A percentile compares a stretch with the other conserved stretches of the same genome.
Conservation (phyloP, 1,139 yeast species). For the Pneumocystis wakefieldiae region DNA sequence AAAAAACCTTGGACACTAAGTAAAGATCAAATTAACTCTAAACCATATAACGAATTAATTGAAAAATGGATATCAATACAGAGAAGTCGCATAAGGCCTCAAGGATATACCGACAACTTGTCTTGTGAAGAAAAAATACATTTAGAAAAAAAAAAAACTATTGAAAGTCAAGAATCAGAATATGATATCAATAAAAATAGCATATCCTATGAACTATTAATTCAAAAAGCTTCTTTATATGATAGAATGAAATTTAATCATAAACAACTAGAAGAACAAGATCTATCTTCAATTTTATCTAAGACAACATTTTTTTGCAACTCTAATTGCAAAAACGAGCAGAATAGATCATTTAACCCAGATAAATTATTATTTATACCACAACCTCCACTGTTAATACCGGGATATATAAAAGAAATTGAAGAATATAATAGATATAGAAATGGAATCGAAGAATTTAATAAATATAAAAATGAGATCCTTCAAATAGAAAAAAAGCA, state of each 20-base stretch:
- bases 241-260: slow-evolving; percentile 8
- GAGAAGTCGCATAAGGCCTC: slow-evolving; percentile 20
- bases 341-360: slow-evolving; percentile 18
- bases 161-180: background rate
- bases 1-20: slow-evolving; percentile 58
- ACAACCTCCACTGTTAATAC: slow-evolving; percentile 10
- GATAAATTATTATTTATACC: slow-evolving; percentile 12
- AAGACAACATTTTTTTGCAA: slow-evolving; percentile 23
- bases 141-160: background rate
- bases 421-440: slow-evolving; percentile 4
- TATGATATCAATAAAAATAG: background rate
- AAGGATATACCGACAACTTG: slow-evolving; percentile 14
- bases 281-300: slow-evolving; percentile 33
- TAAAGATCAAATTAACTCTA: slow-evolving; percentile 5
- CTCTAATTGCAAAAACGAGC: slow-evolving; percentile 17
- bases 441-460: slow-evolving; percentile 4
- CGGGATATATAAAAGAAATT: slow-evolving; percentile 6
- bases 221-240: background rate
- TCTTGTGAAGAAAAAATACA: background rate
- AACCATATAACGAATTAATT: slow-evolving; percentile 15
- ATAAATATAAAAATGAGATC: background rate
- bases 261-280: slow-evolving; percentile 30
- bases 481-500: background rate
- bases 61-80: slow-evolving; percentile 16
- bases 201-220: background rate